These are phyloP conservation scores for Colletotrichum sp. DNA, from an alignment of 2,329 filamentous ascomycete species.

Conservation along the genomic window DNA sequence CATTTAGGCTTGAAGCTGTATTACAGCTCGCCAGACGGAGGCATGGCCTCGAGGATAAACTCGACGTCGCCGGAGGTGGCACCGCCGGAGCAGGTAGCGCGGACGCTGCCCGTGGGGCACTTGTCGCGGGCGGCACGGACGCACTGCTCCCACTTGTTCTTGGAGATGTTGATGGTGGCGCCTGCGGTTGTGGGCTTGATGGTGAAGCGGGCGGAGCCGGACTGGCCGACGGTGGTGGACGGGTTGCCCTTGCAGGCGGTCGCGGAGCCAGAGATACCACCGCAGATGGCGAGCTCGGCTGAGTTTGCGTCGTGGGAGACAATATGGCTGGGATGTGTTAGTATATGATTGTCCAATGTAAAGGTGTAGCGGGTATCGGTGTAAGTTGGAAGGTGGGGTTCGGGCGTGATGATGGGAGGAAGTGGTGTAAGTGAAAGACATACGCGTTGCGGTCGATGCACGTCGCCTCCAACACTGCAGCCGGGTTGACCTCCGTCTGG, in stretches of 20 bases:
- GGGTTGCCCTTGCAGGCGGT: constrained; percentile 50
- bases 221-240: constrained; percentile 47
- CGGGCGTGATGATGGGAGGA: not conserved
- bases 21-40: not conserved
- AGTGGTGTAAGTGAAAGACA: constrained; percentile 19
- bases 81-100: constrained; percentile 51
- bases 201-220: constrained; percentile 53
- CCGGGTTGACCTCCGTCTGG: constrained; percentile 41
- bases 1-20: not conserved
- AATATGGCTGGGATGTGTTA: constrained; percentile 35
- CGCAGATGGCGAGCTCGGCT: constrained; percentile 54
- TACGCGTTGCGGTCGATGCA: constrained; percentile 48
- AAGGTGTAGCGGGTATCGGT: not conserved
- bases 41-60: constrained; percentile 31
- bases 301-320: constrained; percentile 55
- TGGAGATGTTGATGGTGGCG: constrained; percentile 57
- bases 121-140: constrained; percentile 56
- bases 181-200: constrained; percentile 46
- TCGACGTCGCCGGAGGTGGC: constrained; percentile 50
- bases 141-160: constrained; percentile 59
- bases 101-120: constrained; percentile 55
- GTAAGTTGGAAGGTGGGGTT: not conserved
- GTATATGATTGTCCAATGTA: not conserved
- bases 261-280: constrained; percentile 53
- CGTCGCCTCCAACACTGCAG: constrained; percentile 42